A percentile compares a stretch with the other conserved stretches of the same genome.
These are phyloP conservation scores for Nematocida sp. DNA, from an alignment of 371 early-diverging fungal species.

Conservation along the genomic window DNA sequence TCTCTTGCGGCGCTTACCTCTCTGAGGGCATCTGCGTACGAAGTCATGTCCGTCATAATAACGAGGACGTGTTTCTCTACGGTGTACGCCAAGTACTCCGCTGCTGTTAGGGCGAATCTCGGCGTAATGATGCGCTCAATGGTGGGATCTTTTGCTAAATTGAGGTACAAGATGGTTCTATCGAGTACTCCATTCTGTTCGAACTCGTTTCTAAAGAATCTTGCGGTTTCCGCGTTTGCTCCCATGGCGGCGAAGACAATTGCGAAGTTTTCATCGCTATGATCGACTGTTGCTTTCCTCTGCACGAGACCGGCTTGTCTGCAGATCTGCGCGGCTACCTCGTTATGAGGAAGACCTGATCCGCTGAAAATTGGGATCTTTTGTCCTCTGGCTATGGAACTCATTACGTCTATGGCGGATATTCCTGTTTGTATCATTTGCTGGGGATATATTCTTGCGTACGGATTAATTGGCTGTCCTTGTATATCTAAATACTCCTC, in stretches of 20 bases:
- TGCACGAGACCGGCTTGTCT: conserved; percentile 96
- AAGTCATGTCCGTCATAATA: conserved; percentile 99
- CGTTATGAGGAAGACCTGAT: conserved; percentile 97
- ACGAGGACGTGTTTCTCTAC: conserved; percentile 98
- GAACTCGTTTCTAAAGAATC: conserved; percentile 98
- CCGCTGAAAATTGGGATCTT: conserved; percentile 99
- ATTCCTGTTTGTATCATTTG: conserved; percentile 99
- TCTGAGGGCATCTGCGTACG: conserved; percentile 99
- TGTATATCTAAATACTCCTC: conserved; percentile 96
- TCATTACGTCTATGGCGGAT: conserved; percentile 99
- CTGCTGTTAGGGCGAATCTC: conserved; percentile 94
- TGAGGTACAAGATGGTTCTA: conserved; percentile 94
- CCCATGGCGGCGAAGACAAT: conserved; percentile 99
- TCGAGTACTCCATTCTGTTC: conserved; percentile 98
- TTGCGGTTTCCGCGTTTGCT: conserved; percentile 99
- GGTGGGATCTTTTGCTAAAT: conserved; percentile 99
- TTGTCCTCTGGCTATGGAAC: conserved; percentile 99
- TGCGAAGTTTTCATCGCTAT: conserved; percentile 97
- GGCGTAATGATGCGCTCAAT: conserved; percentile 99
- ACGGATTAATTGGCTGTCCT: conserved; percentile 94
- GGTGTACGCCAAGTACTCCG: conserved; percentile 99
- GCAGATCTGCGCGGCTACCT: conserved; percentile 99
- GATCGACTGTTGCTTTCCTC: conserved; percentile 90
- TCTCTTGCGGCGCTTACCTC: conserved; percentile 98
- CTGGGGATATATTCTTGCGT: conserved; percentile 95